Evolutionary conservation across 2,329 filamentous ascomycete species (phyloP), one percentile per base, ranked within the genome.

Genomic region (Diaporthe ampelina): DNA sequence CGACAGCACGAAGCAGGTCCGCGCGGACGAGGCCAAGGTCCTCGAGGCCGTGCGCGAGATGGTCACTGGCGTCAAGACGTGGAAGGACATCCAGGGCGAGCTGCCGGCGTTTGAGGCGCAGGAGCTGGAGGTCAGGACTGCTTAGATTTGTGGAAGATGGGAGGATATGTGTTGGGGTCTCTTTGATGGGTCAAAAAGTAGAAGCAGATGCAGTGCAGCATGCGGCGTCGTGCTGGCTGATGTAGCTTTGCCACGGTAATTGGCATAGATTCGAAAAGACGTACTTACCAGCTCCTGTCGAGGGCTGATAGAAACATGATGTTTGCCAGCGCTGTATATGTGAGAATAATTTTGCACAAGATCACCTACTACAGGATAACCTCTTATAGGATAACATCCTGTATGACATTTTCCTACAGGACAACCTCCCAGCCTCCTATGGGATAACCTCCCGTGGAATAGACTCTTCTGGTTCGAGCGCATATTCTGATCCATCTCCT

Each of bases 1-100:
- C 77, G 97, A 98, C 85, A 93, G 93, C 56, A 98, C 94, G 71
- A 94, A 92, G 82, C 96, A 98, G 86, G 95, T 98, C 74, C 93
- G 97, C 76, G 94, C 94, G 15, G 92, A 91, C 76, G 90, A 97
- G 82, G 93, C 94, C 54, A 93, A 93, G 81, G 95, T 98, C 74
- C 85, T 97, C 75, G 89, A 90, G 73, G 94, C 95, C 91, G 93
- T 81, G 90, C 92, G 84, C 78, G 79, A 81, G 13, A 79, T 89
- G 57, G 85, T 87, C 9, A 82, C 85, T 15, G 87, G 87, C 56
- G 81, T 76, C 79, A 92, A 92, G 86, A 84, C 83, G 32, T 93
- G 91, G 91, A 82, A 85, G 76, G 92, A 97, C 80, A 88, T 98
- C 50, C 88, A 93, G 83, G 88, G 89, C 77, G 92, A 95, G 81